Evolutionary conservation across 768 basidiomycete species (phyloP), one percentile per base, ranked within the genome.

Genomic region (Mycena indigotica): DNA sequence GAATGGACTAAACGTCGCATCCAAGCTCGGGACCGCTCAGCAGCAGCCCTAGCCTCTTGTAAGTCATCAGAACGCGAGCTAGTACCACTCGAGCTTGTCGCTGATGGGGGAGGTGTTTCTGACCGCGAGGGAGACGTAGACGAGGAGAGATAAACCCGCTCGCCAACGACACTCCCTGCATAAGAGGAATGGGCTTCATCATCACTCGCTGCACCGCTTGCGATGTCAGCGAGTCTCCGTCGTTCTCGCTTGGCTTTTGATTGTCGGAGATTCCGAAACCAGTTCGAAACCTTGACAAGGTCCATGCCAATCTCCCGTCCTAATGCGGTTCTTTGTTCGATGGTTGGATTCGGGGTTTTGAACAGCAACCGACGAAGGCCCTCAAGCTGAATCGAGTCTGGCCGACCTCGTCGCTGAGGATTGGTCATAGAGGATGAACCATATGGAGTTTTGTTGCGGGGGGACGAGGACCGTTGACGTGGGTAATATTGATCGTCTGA

Each of bases 241-340:
- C 61, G 75, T 82, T 72, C 80, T 23, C 89, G 84, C 71, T 86
- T 91, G 40, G 89, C 75, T n/a, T 89, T 81, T 17, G 88, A 88
- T 73, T 93, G 90, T 32, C 90, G 83, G 56, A 92, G 78, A 67
- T 93, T 93, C 30, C 90, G 80, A 78, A 92, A 92, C 90, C 90
- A 93, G 69, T 93, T 93, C 17, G 90, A 91, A 52, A 93, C 89
- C 72, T 90, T 91, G 62, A 85, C 87, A 55, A 92, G 71, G 72
- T 93, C 90, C 90, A 93, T 91, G 74, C 88, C 90, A 57, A 91
- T 83, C 73, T 91, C 86, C 23, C 81, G 75, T 8, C 89, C 91
- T 3, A 93, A 75, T 40, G 84, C 82, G 48, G 81, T 81, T 49
- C 91, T 87, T 70, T 92, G 86, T 70, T 93, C 90, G 58, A 92